phyloP scores from a whole-genome alignment of 768 basidiomycete species.

The Naganishia vaughanmartiniae region DNA sequence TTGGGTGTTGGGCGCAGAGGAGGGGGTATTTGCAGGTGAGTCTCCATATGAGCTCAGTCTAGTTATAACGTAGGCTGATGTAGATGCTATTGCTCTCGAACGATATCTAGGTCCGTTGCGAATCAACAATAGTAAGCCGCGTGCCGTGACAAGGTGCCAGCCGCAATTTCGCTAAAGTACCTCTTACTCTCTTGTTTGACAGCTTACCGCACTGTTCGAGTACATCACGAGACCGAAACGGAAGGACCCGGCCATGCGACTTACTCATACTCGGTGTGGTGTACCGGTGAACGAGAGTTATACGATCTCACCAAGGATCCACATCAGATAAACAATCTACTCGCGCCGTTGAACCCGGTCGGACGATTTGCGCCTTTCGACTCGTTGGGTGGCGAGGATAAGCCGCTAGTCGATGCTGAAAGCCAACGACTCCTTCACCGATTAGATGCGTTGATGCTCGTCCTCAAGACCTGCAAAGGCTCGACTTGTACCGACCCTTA shows the following conservation, averaged over 20 bases:
- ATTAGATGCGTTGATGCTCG: slow-evolving; percentile 35
- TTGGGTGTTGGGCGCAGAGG: slow-evolving; percentile 25
- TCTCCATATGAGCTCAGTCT: neutral
- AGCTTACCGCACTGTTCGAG: slow-evolving; percentile 34
- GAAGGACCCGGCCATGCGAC: neutral
- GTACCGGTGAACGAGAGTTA: slow-evolving; percentile 39
- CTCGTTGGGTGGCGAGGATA: neutral
- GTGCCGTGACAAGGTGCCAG: neutral
- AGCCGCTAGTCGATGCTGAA: neutral
- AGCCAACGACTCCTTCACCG: slow-evolving; percentile 6
- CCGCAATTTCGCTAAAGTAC: neutral
- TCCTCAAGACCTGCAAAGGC: slow-evolving; percentile 35
- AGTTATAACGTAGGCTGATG: neutral
- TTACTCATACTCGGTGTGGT: slow-evolving; percentile 34
- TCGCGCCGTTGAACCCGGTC: slow-evolving; percentile 16
- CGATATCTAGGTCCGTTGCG: neutral
- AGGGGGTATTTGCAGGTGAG: slow-evolving; percentile 29
- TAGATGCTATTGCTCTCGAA: neutral
- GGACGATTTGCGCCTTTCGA: slow-evolving; percentile 10
- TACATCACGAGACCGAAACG: slow-evolving; percentile 25
- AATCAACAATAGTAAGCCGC: slow-evolving; percentile 9
- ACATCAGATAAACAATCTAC: slow-evolving; percentile 35
- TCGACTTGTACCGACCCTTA: slow-evolving; percentile 29
- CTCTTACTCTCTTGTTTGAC: neutral
- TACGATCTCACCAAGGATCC: slow-evolving; percentile 29